Evolutionary conservation across 257 asterid genomes (phyloP).

Genomic region (Penstemon newberryi): DNA sequence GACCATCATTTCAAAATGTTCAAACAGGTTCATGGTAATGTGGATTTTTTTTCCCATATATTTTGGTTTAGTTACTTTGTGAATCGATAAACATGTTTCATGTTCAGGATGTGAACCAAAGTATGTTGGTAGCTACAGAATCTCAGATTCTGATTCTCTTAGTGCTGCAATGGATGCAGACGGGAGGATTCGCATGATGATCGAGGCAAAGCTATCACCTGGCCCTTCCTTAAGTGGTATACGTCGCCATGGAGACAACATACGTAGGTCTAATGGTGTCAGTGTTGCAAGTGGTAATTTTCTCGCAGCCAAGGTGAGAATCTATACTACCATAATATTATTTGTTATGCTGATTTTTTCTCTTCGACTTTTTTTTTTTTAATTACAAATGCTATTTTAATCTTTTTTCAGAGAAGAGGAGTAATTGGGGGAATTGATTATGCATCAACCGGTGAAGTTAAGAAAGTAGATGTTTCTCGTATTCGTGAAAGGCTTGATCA

Average conservation of each 20-base stretch:
- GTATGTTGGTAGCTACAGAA: slow-evolving; percentile 89
- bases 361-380: not conserved
- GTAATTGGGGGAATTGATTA: slow-evolving; percentile 83
- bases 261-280: slow-evolving; percentile 76
- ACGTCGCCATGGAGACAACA: slow-evolving; percentile 87
- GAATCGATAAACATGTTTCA: not conserved
- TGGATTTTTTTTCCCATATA: not conserved
- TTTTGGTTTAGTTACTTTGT: not conserved
- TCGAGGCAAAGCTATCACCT: slow-evolving; percentile 90
- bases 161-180: slow-evolving; percentile 87
- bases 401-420: slow-evolving; percentile 80
- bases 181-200: slow-evolving; percentile 70
- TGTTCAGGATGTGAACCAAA: slow-evolving; percentile 78
- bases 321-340: not conserved
- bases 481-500: slow-evolving; percentile 81
- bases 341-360: not conserved
- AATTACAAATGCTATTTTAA: slow-evolving; percentile 15
- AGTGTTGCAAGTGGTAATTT: slow-evolving; percentile 88
- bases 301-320: slow-evolving; percentile 79
- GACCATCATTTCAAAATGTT: no score
- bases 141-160: slow-evolving; percentile 88
- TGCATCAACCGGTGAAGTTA: slow-evolving; percentile 89
- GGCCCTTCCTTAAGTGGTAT: slow-evolving; percentile 87
- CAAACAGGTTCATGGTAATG: no score
- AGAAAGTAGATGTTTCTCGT: slow-evolving; percentile 86